These are phyloP conservation scores for Huntiella bhutanensis DNA, from an alignment of 2,329 filamentous ascomycete genomes.

Conservation along the genomic window DNA sequence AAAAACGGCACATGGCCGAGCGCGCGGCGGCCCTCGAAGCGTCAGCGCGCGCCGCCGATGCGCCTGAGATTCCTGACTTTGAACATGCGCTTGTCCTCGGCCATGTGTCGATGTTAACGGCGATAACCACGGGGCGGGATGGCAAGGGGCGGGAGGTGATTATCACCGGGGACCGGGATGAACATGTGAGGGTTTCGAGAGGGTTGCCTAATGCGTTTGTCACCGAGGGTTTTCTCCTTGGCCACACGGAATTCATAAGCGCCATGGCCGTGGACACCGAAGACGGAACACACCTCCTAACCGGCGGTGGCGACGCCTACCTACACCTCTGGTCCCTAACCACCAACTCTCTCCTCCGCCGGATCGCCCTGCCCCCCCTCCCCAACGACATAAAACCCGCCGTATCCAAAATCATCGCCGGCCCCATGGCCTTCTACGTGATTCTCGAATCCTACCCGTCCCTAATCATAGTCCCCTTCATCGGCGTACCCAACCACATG, in stretches of 20 bases:
- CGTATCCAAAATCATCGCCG: constrained; percentile 19
- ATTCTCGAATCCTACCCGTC: constrained; percentile 34
- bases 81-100: constrained; percentile 66
- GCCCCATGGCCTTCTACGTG: constrained; percentile 19
- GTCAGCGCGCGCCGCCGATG: constrained; percentile 16
- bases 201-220: constrained; percentile 68
- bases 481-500: constrained; percentile 22
- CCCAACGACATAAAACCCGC: constrained; percentile 21
- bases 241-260: constrained; percentile 71
- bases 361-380: not conserved
- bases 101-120: constrained; percentile 88
- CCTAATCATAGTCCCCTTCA: constrained; percentile 45
- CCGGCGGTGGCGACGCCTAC: constrained; percentile 68
- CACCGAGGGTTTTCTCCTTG: constrained; percentile 77
- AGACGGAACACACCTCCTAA: constrained; percentile 48
- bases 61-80: constrained; percentile 32
- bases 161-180: constrained; percentile 36
- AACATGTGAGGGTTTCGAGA: constrained; percentile 74
- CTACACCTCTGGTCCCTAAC: constrained; percentile 47
- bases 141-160: constrained; percentile 26
- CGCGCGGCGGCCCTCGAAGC: constrained; percentile 12
- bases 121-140: constrained; percentile 33
- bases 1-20: constrained; percentile 28
- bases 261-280: constrained; percentile 46
- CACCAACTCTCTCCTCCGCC: too few species aligned